phyloP scores from a whole-genome alignment of 306 rosid genomes.

The Castanea mollissima region DNA sequence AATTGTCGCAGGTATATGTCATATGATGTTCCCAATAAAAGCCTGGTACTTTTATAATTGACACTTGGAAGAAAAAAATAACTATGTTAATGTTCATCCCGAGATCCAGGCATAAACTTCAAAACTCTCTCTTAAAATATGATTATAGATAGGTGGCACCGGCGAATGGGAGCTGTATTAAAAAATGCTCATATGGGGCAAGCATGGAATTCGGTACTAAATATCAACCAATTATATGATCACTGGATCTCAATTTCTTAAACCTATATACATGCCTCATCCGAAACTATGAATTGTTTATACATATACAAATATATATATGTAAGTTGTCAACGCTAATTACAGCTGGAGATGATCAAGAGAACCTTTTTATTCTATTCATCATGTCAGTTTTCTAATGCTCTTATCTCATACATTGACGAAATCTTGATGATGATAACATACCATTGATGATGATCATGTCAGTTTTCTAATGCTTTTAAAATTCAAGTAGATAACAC shows the following conservation, averaged over 20 bases:
- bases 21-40: not conserved
- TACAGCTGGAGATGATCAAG: conserved; percentile 2
- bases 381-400: not conserved
- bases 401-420: not conserved
- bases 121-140: not conserved
- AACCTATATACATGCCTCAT: not conserved
- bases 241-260: not conserved
- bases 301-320: too few species aligned
- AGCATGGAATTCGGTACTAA: not conserved
- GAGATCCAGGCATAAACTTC: not conserved
- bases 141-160: not conserved
- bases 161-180: not conserved
- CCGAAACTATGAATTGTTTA: not conserved
- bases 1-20: not conserved
- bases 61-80: not conserved
- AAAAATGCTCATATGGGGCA: not conserved
- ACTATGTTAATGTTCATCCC: not conserved
- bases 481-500: not conserved
- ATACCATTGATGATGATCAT: not conserved
- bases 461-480: not conserved
- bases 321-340: not conserved
- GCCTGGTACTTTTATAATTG: not conserved
- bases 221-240: not conserved
- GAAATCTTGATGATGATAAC: conserved; percentile 4
- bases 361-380: not conserved